Base-by-base conservation (phyloP, 768 basidiomycete genomes). In the Lactarius psammicola region DNA sequence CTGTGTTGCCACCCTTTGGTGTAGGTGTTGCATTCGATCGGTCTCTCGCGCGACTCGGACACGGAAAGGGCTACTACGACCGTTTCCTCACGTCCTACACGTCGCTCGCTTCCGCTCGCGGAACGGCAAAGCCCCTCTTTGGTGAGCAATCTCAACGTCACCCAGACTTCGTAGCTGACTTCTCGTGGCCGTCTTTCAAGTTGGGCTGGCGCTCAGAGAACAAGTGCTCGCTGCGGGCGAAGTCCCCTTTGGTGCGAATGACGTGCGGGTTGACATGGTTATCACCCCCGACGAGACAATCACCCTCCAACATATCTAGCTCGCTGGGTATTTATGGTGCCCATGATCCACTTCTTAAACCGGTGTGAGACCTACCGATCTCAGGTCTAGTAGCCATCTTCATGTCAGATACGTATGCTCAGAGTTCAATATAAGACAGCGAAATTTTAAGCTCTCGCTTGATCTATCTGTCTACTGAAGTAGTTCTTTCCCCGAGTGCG, bases 11-110 rank as follows among this genome's bases (percentile, higher is more conserved):
- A 13, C 13, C 9, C 31, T 17, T 26, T 13, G 49, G 15, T 51
- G 60, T 73, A 88, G 91, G 88, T 51, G 82, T 93, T 56, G 91
- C 87, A 11, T 93, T 92, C 69, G 90, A 92, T 76, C 79, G 77
- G 49, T 81, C 82, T 18, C 73, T 87, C 61, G 85, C 85, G 56
- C 85, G 91, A 34, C 81, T 93, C 33, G 91, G 91, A 11, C 89
- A 92, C 69, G 90, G 91, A 28, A 93, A 89, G 74, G 91, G 91
- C 7, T 92, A 89, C 76, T 93, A 93, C 70, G 91, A 93, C 76
- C 79, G 81, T 17, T 93, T 90, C 75, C 78, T 93, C 40, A 75
- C 84, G 3, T 74, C 79, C 1, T 91, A 90, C 65, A 73, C 78
- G 34, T 59, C 69, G 13, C 55, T 65, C 57, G 54, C 65, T 53